Conservation (phyloP, 192 early-diverging fungal species). For the Dimargaris cristalligena region DNA sequence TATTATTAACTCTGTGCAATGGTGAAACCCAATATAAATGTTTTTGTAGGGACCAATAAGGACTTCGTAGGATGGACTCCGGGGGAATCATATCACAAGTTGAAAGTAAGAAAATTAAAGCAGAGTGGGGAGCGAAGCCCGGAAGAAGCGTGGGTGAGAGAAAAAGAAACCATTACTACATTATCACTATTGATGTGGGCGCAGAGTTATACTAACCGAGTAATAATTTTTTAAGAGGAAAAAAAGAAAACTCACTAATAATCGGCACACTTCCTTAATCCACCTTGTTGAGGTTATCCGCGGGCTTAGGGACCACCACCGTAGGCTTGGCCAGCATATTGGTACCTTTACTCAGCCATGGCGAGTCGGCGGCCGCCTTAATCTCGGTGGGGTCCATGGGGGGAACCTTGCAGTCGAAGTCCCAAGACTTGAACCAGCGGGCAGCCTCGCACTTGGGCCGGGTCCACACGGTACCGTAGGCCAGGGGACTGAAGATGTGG, state of each 20-base stretch:
- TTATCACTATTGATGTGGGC: too few species aligned
- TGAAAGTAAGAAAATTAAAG: too few species aligned
- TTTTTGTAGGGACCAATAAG: too few species aligned
- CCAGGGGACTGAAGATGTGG: slow-evolving; percentile 63
- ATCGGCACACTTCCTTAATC: background rate
- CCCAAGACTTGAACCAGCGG: slow-evolving; percentile 71
- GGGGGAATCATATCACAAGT: too few species aligned
- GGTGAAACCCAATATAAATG: too few species aligned
- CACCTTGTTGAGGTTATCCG: background rate
- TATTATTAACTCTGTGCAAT: too few species aligned
- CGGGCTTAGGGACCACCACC: background rate
- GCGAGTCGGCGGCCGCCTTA: background rate
- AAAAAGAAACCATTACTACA: too few species aligned
- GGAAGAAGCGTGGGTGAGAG: too few species aligned
- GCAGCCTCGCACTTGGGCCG: slow-evolving; percentile 51
- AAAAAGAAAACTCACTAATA: background rate
- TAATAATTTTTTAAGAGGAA: background rate
- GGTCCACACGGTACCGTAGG: slow-evolving; percentile 68
- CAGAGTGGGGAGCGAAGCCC: too few species aligned
- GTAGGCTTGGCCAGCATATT: background rate
- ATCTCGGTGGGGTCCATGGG: background rate
- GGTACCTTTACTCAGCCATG: background rate
- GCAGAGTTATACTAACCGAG: too few species aligned
- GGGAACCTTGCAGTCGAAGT: slow-evolving; percentile 47
- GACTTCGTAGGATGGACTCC: too few species aligned